Base-by-base conservation (phyloP, 2,329 filamentous ascomycete species). In the Arachnomyces sp. region DNA sequence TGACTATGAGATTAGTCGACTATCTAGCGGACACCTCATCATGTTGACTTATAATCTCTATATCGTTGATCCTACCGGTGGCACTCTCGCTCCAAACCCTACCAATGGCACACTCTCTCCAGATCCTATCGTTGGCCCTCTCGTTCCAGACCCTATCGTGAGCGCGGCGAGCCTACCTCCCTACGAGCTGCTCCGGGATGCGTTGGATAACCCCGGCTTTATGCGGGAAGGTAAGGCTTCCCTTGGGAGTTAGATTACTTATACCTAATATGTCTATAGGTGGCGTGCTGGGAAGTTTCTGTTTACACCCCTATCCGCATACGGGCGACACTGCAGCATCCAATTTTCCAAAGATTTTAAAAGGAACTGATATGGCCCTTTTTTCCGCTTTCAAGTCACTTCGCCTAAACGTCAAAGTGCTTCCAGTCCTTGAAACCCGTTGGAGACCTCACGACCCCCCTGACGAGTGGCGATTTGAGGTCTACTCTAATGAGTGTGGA, bases 41-140 rank as follows among this genome's bases (percentile, higher is more conserved):
- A 79, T 72, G 0, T 52, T 81, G 15, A 80, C 75, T 0, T 80
- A 81, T 57, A 79, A 79, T 42, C 58, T 81, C 1, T 77, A 66
- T 25, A 25, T 25, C 20, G 20, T 9, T 5, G 20, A 25, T 5
- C 20, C 20, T 25, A 25, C 9, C 9, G 20, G 20, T 5, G 20
- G 5, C 20, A 25, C 5, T 25, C 9, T 25, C 5, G 9, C 9
- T 9, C 20, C 20, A 25, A 25, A 25, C 20, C n/a, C n/a, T n/a
- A n/a, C n/a, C n/a, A n/a, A n/a, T 5, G 20, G 5, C 20, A 25
- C 5, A 5, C 9, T 25, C 5, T 5, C 9, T 9, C 20, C 20
- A 25, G 20, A 25, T 5, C 20, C 20, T 25, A 25, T 25, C 9
- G 20, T 5, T 5, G 20, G 5, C 20, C 5, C 5, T 25, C 9